Conservation (phyloP, 805 yeast species). For the Jamesozyma jinghongensis region DNA sequence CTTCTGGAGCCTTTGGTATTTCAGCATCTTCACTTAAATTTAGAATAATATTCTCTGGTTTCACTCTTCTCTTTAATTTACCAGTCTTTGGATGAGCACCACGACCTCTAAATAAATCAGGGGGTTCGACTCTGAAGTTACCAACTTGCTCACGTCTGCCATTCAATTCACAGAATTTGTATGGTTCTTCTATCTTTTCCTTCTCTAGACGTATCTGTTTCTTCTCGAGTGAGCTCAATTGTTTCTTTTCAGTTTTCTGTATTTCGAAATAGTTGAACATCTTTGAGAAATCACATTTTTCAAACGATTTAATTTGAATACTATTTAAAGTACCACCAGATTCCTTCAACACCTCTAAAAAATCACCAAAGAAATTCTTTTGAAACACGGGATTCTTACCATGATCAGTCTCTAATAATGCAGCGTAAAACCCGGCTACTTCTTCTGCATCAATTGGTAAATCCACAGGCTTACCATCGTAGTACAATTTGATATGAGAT, state of each 20-base stretch:
- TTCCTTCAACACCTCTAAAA: slow-evolving; percentile 56
- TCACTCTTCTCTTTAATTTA: slow-evolving; percentile 73
- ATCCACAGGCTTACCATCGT: slow-evolving; percentile 66
- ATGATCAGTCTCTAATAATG: slow-evolving; percentile 80
- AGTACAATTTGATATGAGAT: slow-evolving; percentile 58
- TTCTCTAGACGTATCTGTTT: slow-evolving; percentile 60
- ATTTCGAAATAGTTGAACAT: slow-evolving; percentile 66
- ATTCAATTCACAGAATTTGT: slow-evolving; percentile 67
- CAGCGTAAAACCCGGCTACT: slow-evolving; percentile 92
- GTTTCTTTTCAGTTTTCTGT: slow-evolving; percentile 63
- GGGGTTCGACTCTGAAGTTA: slow-evolving; percentile 91
- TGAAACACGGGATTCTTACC: slow-evolving; percentile 80
- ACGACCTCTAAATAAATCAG: slow-evolving; percentile 91
- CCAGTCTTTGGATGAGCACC: slow-evolving; percentile 98
- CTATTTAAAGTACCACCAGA: slow-evolving; percentile 49
- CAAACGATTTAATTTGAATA: slow-evolving; percentile 46
- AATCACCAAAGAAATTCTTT: slow-evolving; percentile 79
- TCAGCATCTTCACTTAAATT: slow-evolving; percentile 66
- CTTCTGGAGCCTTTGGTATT: slow-evolving; percentile 76
- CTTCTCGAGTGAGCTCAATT: slow-evolving; percentile 63
- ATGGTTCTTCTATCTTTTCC: slow-evolving; percentile 71
- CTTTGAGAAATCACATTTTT: slow-evolving; percentile 65
- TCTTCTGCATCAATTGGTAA: slow-evolving; percentile 84
- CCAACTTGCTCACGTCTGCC: slow-evolving; percentile 91
- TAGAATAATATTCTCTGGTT: slow-evolving; percentile 81